Evolutionary conservation across 2,329 filamentous ascomycete genomes (phyloP).

Genomic region (Exophiala bonariae): DNA sequence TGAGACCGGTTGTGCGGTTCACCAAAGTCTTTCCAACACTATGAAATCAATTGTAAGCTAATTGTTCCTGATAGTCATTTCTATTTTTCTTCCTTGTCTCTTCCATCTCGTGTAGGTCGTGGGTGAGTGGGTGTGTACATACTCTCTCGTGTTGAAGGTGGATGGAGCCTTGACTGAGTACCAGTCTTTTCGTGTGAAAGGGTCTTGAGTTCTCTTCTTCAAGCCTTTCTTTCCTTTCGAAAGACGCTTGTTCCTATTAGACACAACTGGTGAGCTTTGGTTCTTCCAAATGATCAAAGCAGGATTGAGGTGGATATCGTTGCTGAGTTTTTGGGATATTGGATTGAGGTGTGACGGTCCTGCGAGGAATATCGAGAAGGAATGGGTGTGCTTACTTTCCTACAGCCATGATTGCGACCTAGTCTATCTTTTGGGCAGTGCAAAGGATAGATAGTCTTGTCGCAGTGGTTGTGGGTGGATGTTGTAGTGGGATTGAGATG

Average conservation of each 20-base stretch:
- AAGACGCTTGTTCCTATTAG: slow-evolving; percentile 93
- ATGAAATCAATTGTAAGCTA: slow-evolving; percentile 35
- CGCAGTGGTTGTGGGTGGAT: slow-evolving; percentile 6
- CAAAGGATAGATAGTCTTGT: slow-evolving; percentile 8
- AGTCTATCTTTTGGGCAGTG: slow-evolving; percentile 6
- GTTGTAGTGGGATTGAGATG: background rate
- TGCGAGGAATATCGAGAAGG: slow-evolving; percentile 6
- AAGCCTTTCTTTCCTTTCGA: slow-evolving; percentile 99
- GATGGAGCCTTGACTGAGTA: slow-evolving; percentile 98
- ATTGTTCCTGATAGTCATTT: too few relatives aligned
- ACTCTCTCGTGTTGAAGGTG: slow-evolving; percentile 96
- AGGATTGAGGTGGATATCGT: too few relatives aligned
- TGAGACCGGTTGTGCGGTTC: slow-evolving; percentile 98
- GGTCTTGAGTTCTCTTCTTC: slow-evolving; percentile 98
- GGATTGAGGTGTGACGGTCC: background rate
- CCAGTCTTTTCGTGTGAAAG: slow-evolving; percentile 99
- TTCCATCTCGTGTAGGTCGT: slow-evolving; percentile 1
- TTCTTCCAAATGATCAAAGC: too few relatives aligned
- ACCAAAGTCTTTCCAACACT: slow-evolving; percentile 99
- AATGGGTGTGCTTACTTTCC: slow-evolving; percentile 61
- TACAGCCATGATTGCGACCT: slow-evolving; percentile 68
- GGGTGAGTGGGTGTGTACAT: slow-evolving; percentile 55
- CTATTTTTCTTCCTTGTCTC: slow-evolving; percentile 22
- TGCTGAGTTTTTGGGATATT: too few relatives aligned
- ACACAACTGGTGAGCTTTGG: background rate